A percentile compares a stretch with the other conserved stretches of the same genome.
Evolutionary conservation across 768 basidiomycete genomes (phyloP).

Genomic region (Termitomyces sp.): DNA sequence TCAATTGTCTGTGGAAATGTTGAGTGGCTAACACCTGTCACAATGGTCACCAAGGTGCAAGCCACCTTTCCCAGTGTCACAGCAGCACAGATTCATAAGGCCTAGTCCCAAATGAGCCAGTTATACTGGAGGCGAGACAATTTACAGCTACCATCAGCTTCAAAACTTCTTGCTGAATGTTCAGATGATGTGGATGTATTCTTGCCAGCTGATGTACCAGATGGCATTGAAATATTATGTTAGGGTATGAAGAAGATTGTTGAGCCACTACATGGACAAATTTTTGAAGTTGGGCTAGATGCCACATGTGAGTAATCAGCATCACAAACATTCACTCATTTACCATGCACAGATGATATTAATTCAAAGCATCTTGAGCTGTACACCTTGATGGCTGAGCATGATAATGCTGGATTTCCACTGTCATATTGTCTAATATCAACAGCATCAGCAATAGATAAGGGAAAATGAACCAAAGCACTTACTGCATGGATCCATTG

Average conservation of each 20-base stretch:
- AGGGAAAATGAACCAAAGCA: slow-evolving; percentile 13
- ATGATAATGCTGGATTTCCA: slow-evolving; percentile 22
- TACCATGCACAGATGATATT: slow-evolving; percentile 16
- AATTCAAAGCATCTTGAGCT: slow-evolving; percentile 23
- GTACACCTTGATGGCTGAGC: slow-evolving; percentile 19
- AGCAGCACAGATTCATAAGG: too few relatives aligned
- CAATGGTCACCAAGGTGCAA: slow-evolving; percentile 16
- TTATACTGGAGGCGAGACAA: slow-evolving; percentile 20
- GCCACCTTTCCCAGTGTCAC: too few relatives aligned
- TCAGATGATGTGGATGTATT: slow-evolving; percentile 20
- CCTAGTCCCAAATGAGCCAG: slow-evolving; percentile 24
- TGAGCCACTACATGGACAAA: slow-evolving; percentile 9
- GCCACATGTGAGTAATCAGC: slow-evolving; percentile 3
- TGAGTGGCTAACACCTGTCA: background rate
- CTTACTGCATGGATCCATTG: slow-evolving; percentile 13
- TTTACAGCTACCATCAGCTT: slow-evolving; percentile 20
- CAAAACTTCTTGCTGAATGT: slow-evolving; percentile 18
- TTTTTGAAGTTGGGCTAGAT: background rate
- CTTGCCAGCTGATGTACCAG: slow-evolving; percentile 7
- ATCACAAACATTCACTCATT: background rate
- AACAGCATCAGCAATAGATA: too few relatives aligned
- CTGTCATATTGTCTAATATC: slow-evolving; percentile 21
- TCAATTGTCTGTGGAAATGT: background rate
- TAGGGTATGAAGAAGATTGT: slow-evolving; percentile 21
- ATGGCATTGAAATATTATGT: slow-evolving; percentile 20